Percentiles rank a stretch among this genome's conserved stretches.
phyloP scores from a whole-genome alignment of 2,329 filamentous ascomycete species.

The Cladosporium colombiae region DNA sequence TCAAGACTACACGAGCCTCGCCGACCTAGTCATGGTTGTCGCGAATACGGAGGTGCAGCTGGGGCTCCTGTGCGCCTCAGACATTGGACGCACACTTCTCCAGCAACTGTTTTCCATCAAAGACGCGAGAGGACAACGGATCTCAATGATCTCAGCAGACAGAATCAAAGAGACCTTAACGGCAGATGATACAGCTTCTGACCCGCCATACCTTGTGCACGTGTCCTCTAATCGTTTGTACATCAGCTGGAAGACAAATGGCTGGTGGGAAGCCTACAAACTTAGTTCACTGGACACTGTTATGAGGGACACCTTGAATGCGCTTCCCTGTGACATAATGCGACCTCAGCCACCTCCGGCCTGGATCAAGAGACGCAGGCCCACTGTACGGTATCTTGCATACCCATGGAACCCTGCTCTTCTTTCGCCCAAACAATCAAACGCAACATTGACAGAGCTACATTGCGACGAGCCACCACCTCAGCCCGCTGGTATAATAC shows the following conservation, averaged over 20 bases:
- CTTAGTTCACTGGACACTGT: background rate
- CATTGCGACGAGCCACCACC: background rate
- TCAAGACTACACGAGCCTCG: background rate
- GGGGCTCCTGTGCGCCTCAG: background rate
- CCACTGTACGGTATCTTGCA: background rate
- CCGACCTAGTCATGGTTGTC: background rate
- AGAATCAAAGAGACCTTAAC: background rate
- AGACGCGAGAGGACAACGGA: background rate
- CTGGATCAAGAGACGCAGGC: background rate
- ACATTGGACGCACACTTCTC: background rate
- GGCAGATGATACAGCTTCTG: background rate
- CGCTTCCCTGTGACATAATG: background rate
- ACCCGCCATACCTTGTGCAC: background rate
- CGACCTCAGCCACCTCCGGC: background rate
- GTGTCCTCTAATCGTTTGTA: background rate
- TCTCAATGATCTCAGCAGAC: background rate
- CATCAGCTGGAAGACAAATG: background rate
- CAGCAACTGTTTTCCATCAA: background rate
- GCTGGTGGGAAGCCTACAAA: background rate
- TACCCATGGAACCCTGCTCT: background rate
- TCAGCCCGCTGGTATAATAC: background rate
- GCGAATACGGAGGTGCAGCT: background rate
- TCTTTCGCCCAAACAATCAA: background rate
- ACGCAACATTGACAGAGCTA: background rate
- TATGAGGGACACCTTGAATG: background rate